Evolutionary conservation across 148 eudicot species (phyloP).

Genomic region (Cornus controversa): DNA sequence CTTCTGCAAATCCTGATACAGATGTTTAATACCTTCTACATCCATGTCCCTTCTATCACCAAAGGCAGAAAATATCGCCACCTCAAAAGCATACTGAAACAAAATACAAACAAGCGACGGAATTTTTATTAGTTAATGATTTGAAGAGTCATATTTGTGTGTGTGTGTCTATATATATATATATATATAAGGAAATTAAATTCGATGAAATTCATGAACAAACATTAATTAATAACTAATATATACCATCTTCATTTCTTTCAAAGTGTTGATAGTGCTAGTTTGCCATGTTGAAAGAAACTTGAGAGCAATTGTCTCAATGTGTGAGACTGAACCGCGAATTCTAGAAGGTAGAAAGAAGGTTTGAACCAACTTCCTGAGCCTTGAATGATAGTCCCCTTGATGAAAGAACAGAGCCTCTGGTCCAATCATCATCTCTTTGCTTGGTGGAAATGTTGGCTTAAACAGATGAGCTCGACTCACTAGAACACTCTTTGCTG

Average conservation of each 20-base stretch:
- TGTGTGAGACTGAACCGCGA: constrained; percentile 30
- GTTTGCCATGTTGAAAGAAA: constrained; percentile 58
- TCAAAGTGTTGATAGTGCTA: constrained; percentile 50
- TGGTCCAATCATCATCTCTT: constrained; percentile 78
- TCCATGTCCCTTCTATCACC: constrained; percentile 56
- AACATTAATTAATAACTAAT: no score
- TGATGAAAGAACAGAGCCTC: constrained; percentile 87
- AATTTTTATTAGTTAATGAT: background rate
- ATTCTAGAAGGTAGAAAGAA: constrained; percentile 59
- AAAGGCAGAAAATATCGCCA: constrained; percentile 74
- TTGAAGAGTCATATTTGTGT: no score
- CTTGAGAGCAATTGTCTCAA: constrained; percentile 59
- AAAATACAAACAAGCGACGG: background rate
- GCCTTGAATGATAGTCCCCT: constrained; percentile 66
- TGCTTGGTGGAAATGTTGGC: constrained; percentile 89
- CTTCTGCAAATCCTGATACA: constrained; percentile 66
- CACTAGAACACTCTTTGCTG: constrained; percentile 61
- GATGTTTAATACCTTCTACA: constrained; percentile 47
- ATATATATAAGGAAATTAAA: background rate
- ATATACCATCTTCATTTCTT: constrained; percentile 84
- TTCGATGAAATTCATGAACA: no score
- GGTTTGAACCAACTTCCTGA: constrained; percentile 60
- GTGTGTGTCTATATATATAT: background rate
- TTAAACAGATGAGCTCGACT: constrained; percentile 73
- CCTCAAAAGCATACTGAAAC: constrained; percentile 75